phyloP scores from a whole-genome alignment of 345 rosid genomes.

The Turritis glabra region DNA sequence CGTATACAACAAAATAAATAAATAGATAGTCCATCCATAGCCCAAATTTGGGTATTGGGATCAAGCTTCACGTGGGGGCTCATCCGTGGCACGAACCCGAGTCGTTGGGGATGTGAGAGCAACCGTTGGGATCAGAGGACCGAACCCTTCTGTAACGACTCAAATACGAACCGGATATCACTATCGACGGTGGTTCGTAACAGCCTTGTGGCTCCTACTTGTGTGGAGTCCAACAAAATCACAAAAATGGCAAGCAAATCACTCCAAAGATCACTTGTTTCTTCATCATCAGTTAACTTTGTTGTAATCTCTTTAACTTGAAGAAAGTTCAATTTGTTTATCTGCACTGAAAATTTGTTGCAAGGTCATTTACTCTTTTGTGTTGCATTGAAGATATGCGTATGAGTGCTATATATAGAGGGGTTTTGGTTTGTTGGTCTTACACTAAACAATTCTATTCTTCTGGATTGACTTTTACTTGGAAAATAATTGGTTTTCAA shows the following conservation, averaged over 20 bases:
- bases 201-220: conserved; percentile 31
- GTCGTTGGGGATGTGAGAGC: conserved; percentile 13
- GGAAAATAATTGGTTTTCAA: conserved; percentile 1
- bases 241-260: conserved; percentile 1
- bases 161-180: conserved; percentile 13
- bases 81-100: conserved; percentile 3
- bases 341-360: not conserved
- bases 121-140: conserved; percentile 17
- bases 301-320: not conserved
- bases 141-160: conserved; percentile 21
- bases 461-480: conserved; percentile 14
- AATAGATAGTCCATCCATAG: not conserved
- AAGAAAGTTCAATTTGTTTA: not conserved
- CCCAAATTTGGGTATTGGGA: conserved; percentile 1
- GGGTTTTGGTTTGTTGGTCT: not conserved
- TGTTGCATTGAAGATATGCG: not conserved
- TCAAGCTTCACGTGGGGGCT: conserved; percentile 1
- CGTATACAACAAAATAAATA: not conserved
- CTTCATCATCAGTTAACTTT: conserved; percentile 17
- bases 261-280: conserved; percentile 25
- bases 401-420: conserved; percentile 10
- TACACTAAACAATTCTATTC: not conserved
- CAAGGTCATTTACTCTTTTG: not conserved
- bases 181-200: conserved; percentile 2
- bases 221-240: not conserved